phyloP scores from a whole-genome alignment of 1,284 basidiomycete species.

The Sanguinoderma infundibulare region DNA sequence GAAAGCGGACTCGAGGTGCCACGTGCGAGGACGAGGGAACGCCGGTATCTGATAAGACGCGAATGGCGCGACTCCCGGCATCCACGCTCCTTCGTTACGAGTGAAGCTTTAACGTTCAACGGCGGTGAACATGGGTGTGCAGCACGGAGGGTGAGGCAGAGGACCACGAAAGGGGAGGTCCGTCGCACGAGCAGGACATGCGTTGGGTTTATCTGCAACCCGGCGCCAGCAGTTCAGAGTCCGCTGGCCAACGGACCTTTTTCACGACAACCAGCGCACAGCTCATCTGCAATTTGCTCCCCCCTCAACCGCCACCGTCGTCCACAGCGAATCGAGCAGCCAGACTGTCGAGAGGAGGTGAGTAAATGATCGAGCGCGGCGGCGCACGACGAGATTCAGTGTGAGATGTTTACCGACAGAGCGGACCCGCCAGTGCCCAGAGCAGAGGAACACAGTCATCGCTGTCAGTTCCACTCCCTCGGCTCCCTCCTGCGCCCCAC shows the following conservation, averaged over 20 bases:
- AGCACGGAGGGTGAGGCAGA: background rate
- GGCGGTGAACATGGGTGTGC: background rate
- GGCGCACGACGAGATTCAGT: constrained; percentile 17
- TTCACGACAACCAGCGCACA: background rate
- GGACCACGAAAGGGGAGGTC: background rate
- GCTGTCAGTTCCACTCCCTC: constrained; percentile 31
- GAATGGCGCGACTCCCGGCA: constrained; percentile 11
- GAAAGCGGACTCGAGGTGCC: constrained; percentile 4
- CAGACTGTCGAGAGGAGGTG: constrained; percentile 9
- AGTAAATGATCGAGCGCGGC: constrained; percentile 10
- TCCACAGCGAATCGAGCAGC: background rate
- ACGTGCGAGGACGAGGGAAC: constrained; percentile 17
- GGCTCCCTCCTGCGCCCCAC: constrained; percentile 22
- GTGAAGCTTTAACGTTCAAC: constrained; percentile 3
- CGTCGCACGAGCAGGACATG: constrained; percentile 9
- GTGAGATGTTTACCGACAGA: constrained; percentile 29
- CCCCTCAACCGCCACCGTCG: background rate
- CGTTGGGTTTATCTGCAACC: background rate
- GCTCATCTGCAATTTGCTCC: background rate
- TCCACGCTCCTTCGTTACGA: background rate
- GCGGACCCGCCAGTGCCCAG: constrained; percentile 27
- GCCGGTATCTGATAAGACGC: constrained; percentile 26
- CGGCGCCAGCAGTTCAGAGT: constrained; percentile 8
- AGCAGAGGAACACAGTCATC: constrained; percentile 25
- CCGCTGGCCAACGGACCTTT: constrained; percentile 2